These are phyloP conservation scores for Oryza rufipogon DNA, from an alignment of 176 grass and related monocot genomes.

Conservation along the genomic window DNA sequence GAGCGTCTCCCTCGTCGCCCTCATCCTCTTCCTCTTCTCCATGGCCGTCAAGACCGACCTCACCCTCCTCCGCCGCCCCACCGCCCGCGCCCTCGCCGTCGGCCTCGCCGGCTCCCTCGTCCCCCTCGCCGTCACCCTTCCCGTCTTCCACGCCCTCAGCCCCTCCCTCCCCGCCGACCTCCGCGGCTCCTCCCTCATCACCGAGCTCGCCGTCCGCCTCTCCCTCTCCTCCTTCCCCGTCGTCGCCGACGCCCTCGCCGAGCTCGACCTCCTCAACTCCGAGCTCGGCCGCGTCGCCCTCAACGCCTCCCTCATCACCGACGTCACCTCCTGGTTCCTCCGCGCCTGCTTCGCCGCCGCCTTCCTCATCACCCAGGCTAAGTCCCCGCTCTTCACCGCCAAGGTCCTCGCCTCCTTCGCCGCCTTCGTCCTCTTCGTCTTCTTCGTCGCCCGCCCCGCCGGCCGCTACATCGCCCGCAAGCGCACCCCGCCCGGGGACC, in stretches of 20 bases:
- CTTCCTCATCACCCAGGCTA: slow-evolving; percentile 31
- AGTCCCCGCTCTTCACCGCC: slow-evolving; percentile 14
- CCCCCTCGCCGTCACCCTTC: slow-evolving; percentile 51
- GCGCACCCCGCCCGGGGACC: slow-evolving; percentile 46
- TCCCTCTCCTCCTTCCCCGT: slow-evolving; percentile 78
- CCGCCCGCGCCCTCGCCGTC: slow-evolving; percentile 53
- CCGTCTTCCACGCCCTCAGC: slow-evolving; percentile 37
- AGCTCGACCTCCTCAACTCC: slow-evolving; percentile 84
- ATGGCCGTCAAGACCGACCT: slow-evolving; percentile 81
- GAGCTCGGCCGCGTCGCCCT: slow-evolving; percentile 86
- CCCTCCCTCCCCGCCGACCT: slow-evolving; percentile 50
- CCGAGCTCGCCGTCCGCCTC: slow-evolving; percentile 54
- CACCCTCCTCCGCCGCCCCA: slow-evolving; percentile 51
- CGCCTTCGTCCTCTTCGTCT: slow-evolving; percentile 44
- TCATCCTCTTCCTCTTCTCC: slow-evolving; percentile 79
- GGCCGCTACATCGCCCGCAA: slow-evolving; percentile 37
- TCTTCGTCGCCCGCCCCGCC: slow-evolving; percentile 46
- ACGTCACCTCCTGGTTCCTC: slow-evolving; percentile 65
- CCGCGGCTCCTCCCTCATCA: slow-evolving; percentile 38
- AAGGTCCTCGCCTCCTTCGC: slow-evolving; percentile 47
- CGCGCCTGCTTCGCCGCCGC: slow-evolving; percentile 23
- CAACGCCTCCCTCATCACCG: slow-evolving; percentile 69
- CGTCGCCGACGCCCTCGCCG: slow-evolving; percentile 59
- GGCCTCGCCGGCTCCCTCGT: slow-evolving; percentile 55
- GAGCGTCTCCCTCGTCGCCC: slow-evolving; percentile 58